phyloP scores from a whole-genome alignment of 805 yeast species.

The Ogataea angusta region DNA sequence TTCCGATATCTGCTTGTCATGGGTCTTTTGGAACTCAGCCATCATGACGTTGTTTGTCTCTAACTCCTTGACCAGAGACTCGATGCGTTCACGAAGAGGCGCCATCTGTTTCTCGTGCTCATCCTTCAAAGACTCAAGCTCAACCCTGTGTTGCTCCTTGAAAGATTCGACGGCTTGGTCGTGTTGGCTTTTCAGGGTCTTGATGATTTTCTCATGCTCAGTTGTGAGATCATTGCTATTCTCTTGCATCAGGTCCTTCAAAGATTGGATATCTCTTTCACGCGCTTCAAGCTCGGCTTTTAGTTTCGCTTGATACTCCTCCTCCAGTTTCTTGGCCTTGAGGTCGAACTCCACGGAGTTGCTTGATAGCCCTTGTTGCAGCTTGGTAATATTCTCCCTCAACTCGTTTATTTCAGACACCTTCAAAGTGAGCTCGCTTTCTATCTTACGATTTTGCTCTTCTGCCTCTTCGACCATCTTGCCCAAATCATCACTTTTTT shows the following conservation, averaged over 20 bases:
- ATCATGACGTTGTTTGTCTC: constrained; percentile 15
- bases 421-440: constrained; percentile 2
- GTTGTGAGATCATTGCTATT: background rate
- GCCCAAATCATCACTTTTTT: constrained; percentile 6
- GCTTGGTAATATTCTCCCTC: constrained; percentile 6
- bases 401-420: constrained; percentile 10
- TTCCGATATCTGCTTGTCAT: constrained; percentile 15
- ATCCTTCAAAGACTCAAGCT: background rate
- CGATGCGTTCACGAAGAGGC: constrained; percentile 4
- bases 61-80: constrained; percentile 12
- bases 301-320: background rate
- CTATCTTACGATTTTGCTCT: constrained; percentile 2
- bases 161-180: background rate
- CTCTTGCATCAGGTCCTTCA: background rate
- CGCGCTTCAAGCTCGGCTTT: background rate
- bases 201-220: background rate
- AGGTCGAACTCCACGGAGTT: background rate
- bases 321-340: background rate
- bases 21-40: constrained; percentile 18
- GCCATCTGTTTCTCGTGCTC: background rate
- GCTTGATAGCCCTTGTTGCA: background rate
- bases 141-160: background rate
- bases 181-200: background rate
- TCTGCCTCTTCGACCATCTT: constrained; percentile 8
- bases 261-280: background rate